A percentile compares a stretch with the other conserved stretches of the same genome.
Evolutionary conservation across 768 basidiomycete species (phyloP).

Genomic region (Amanita muscaria): DNA sequence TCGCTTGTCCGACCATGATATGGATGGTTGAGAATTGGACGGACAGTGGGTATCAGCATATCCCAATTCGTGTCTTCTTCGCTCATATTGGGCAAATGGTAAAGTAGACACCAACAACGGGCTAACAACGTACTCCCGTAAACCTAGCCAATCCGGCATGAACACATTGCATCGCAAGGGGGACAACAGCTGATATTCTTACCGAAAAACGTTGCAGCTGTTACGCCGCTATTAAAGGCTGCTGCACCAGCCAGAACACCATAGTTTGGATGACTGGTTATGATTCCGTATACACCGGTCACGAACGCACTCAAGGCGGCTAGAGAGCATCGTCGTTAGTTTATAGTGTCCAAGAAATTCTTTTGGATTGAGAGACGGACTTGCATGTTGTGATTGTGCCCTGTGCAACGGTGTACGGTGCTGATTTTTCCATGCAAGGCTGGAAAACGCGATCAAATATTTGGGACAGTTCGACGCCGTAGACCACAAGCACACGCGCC

Average conservation of each 20-base stretch:
- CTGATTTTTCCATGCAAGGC: constrained; percentile 23
- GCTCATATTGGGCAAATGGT: constrained; percentile 40
- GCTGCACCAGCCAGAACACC: constrained; percentile 47
- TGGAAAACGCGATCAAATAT: not conserved
- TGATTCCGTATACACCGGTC: constrained; percentile 35
- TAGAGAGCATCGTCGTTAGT: no score
- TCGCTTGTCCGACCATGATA: constrained; percentile 48
- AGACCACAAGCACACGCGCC: not conserved
- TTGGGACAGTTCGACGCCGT: no score
- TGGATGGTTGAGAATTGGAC: not conserved
- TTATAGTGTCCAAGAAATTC: no score
- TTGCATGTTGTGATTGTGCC: constrained; percentile 69
- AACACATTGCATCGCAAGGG: not conserved
- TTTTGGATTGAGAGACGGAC: constrained; percentile 47
- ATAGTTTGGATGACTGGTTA: constrained; percentile 38
- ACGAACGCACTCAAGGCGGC: constrained; percentile 49
- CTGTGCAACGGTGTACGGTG: constrained; percentile 37
- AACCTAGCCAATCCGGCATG: constrained; percentile 31
- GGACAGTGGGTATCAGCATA: constrained; percentile 9
- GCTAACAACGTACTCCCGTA: constrained; percentile 68
- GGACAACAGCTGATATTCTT: constrained; percentile 17
- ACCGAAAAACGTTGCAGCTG: constrained; percentile 76
- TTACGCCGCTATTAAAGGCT: constrained; percentile 64
- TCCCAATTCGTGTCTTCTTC: constrained; percentile 26
- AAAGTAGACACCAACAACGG: constrained; percentile 44